Percentiles rank a stretch among this genome's conserved stretches.
Conservation (phyloP, 805 yeast genomes). For the Lipomyces oligophaga region DNA sequence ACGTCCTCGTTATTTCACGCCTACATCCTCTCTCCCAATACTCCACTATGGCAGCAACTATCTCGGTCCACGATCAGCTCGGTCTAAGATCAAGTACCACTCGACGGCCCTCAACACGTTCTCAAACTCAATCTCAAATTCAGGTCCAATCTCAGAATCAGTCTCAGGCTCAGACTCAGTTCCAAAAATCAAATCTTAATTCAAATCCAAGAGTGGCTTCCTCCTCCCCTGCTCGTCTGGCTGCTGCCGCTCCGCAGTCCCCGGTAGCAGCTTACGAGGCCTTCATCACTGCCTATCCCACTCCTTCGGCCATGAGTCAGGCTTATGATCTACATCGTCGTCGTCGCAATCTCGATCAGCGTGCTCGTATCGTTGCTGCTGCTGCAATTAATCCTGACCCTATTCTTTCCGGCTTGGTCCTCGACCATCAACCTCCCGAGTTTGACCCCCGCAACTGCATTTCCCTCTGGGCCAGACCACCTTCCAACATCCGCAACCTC, state of each 20-base stretch:
- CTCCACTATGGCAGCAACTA: too few species aligned
- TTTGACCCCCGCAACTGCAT: conserved; percentile 27
- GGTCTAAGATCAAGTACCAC: too few species aligned
- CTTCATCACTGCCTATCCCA: conserved; percentile 11
- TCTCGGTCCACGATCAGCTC: too few species aligned
- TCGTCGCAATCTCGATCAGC: conserved; percentile 13
- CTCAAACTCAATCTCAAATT: too few species aligned
- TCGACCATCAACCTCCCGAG: conserved; percentile 20
- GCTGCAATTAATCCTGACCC: conserved; percentile 19
- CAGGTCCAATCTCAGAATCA: too few species aligned
- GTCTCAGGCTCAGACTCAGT: too few species aligned
- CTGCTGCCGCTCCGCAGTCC: not conserved
- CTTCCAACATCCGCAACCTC: conserved; percentile 9
- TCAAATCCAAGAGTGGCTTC: too few species aligned
- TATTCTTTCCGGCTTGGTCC: conserved; percentile 21
- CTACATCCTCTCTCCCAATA: too few species aligned
- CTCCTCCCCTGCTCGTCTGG: not conserved
- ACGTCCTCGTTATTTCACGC: too few species aligned
- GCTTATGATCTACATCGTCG: conserved; percentile 25
- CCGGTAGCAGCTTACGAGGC: conserved; percentile 1
- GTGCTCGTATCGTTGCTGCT: conserved; percentile 4
- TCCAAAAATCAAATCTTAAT: too few species aligned
- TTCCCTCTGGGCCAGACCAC: conserved; percentile 25
- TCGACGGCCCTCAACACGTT: too few species aligned
- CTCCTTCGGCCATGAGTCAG: conserved; percentile 8